Conservation (phyloP, 768 basidiomycete species). For the Pleurotus platypus region DNA sequence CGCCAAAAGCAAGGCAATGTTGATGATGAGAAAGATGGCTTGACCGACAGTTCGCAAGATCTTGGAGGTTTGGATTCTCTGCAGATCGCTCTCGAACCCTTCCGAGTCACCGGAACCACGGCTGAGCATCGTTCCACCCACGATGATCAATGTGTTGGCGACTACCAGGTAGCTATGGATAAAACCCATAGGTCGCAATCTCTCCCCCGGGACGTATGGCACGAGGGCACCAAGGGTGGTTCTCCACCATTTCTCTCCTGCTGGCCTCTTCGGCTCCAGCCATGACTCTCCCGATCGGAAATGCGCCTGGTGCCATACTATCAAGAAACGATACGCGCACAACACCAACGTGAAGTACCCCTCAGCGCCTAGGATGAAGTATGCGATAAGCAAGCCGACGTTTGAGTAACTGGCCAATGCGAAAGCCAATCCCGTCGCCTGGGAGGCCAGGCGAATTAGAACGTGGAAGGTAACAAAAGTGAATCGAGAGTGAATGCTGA, state of each 20-base stretch:
- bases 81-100: constrained; percentile 3
- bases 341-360: constrained; percentile 30
- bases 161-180: constrained; percentile 26
- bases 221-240: constrained; percentile 21
- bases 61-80: constrained; percentile 9
- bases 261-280: constrained; percentile 26
- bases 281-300: constrained; percentile 25
- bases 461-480: constrained; percentile 29
- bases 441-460: constrained; percentile 28
- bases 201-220: constrained; percentile 13
- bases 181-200: constrained; percentile 23
- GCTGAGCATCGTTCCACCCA: constrained; percentile 27
- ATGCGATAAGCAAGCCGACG: constrained; percentile 25
- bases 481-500: constrained; percentile 28
- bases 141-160: constrained; percentile 28
- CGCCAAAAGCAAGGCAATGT: constrained; percentile 18
- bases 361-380: constrained; percentile 26
- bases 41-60: constrained; percentile 25
- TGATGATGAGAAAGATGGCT: constrained; percentile 27
- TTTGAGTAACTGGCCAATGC: constrained; percentile 26
- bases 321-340: constrained; percentile 30
- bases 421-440: constrained; percentile 30
- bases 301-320: constrained; percentile 33
- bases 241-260: constrained; percentile 12
- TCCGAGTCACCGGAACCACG: constrained; percentile 14